Evolutionary conservation across 139 green algal genomes (phyloP), one percentile per base, ranked within the genome.

Genomic region (Chlorokybus atmophyticus): DNA sequence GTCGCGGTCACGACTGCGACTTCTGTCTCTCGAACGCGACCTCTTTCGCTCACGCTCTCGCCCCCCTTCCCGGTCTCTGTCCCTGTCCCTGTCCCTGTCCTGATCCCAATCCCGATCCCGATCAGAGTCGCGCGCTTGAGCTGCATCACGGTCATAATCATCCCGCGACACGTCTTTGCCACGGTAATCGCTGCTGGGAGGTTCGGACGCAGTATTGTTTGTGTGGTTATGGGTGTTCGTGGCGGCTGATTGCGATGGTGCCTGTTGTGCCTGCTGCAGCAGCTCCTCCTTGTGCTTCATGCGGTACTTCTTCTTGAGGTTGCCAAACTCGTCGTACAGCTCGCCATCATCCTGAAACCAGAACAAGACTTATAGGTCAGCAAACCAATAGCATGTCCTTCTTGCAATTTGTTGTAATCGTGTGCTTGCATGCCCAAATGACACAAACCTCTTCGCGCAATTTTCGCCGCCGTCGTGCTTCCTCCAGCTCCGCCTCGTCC

Each of bases 301-400:
- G 2, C 63, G 63, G 40, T 61, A 76, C 55, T 76, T 71, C 49
- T 76, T 76, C 68, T 76, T 76, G 19, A 76, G 27, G 55, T 59
- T 62, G 26, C 68, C 68, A 49, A 76, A 76, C 29, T 76, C 68
- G 50, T 76, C 68, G 57, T 76, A 76, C 50, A 67, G 67, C 30
- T 67, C 52, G 23, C 52, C 61, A 2, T 71, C 60, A 24, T 73
- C 50, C 60, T 69, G 51, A n/a, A 31, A n/a, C n/a, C n/a, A 17
- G 48, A 14, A 14, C 14, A 55, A 19, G 28, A 17, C 48, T 40
- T 14, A 50, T 14, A 55, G 48, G 14, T 10, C 10, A 55, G 48
- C 23, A 17, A 50, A 14, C 10, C 24, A 55, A 10, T 17, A 17
- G 48, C 48, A 55, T 38, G 10, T 55, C 14, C 48, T 55, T 27